Evolutionary conservation across 352 stramenopile genomes (phyloP), one percentile per base, ranked within the genome.

Genomic region (Thalassiosira livingstoniorum): DNA sequence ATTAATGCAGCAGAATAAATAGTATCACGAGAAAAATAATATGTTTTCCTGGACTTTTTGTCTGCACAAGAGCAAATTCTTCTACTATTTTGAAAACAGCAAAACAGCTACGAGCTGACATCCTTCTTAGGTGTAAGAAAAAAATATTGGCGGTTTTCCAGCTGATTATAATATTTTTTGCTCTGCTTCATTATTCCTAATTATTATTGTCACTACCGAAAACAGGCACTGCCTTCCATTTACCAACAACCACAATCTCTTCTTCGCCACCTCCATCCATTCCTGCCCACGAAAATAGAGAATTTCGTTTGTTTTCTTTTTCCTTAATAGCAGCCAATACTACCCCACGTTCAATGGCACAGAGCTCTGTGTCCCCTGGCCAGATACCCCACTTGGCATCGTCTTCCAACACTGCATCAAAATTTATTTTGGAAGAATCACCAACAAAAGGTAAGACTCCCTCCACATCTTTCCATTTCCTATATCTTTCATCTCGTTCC

Each of bases 401-500:
- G 55, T 82, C 71, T 54, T 80, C 47, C 1, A 79, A 42, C 37
- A 79, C 25, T 5, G 23, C 32, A 5, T 63, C 45, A 25, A 70
- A n/a, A 29, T 55, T 54, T 31, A 55, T 37, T 47, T 27, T 32
- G n/a, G 3, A 47, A 32, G 5, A 54, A 43, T 29, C 61, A 43
- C 34, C 25, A 58, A 7, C 47, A 4, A 7, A 7, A 58, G 80
- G 82, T 51, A 87, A 78, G 0, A 75, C 63, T 53, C 37, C 21
- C 39, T 89, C 78, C 27, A 86, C 78, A 13, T 91, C 70, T 57
- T 39, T 64, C 35, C 86, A 82, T 71, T 65, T 54, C 27, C 62
- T 60, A 54, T 62, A 47, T 32, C 51, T 78, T 15, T 80, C 80
- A 74, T 92, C 88, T 51, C 86, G 67, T 63, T 87, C 71, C 42